These are phyloP conservation scores for Aureobasidium sp. DNA, from an alignment of 2,329 filamentous ascomycete species.

Conservation along the genomic window DNA sequence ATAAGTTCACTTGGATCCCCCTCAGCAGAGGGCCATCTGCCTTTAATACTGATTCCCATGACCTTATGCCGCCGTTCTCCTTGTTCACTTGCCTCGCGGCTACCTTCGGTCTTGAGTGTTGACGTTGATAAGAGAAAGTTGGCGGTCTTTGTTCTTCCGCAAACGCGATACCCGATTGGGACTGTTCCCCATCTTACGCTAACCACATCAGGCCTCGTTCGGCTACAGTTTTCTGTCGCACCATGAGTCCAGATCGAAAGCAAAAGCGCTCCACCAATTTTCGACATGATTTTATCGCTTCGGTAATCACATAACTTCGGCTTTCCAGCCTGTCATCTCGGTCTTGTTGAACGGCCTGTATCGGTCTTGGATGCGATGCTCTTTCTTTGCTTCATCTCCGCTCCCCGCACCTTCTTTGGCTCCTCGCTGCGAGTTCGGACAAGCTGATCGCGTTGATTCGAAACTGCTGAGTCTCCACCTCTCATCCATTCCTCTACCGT, in stretches of 20 bases:
- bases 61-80: slow-evolving; percentile 1
- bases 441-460: not conserved
- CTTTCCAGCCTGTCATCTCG: slow-evolving; percentile 2
- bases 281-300: not conserved
- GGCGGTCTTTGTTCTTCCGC: not conserved
- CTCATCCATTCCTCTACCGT: not conserved
- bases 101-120: slow-evolving; percentile 5
- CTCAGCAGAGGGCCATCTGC: not conserved
- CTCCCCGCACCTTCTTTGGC: not conserved
- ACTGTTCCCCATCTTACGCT: not conserved
- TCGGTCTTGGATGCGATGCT: not conserved
- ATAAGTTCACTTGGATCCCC: slow-evolving; percentile 1
- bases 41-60: not conserved
- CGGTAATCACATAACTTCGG: slow-evolving; percentile 1
- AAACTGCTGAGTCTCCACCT: slow-evolving; percentile 3
- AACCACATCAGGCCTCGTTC: not conserved
- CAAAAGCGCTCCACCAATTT: not conserved
- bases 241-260: not conserved
- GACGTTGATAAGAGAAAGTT: slow-evolving; percentile 8
- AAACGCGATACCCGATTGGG: not conserved
- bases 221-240: not conserved
- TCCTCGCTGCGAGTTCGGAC: not conserved
- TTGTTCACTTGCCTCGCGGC: slow-evolving; percentile 2
- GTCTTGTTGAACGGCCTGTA: slow-evolving; percentile 2
- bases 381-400: not conserved